Conservation (phyloP, 2,329 filamentous ascomycete genomes). For the Polychaeton citri region DNA sequence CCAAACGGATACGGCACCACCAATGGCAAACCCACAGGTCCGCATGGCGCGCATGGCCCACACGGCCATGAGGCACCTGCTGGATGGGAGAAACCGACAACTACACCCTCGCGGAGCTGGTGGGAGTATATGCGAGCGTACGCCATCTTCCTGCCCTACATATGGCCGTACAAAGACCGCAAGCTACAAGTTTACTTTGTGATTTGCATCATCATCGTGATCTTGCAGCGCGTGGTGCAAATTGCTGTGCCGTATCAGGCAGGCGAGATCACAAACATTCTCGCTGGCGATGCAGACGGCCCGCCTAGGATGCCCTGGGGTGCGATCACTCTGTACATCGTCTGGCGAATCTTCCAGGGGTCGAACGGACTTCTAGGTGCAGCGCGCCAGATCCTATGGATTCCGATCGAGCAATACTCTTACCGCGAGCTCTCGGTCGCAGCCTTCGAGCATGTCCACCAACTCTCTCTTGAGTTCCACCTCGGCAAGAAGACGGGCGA, state of each 20-base stretch:
- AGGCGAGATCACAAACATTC: slow-evolving; percentile 61
- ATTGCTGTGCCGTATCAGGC: slow-evolving; percentile 73
- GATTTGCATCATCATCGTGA: slow-evolving; percentile 66
- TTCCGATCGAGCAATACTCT: slow-evolving; percentile 92
- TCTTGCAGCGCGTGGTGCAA: slow-evolving; percentile 73
- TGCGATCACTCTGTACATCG: slow-evolving; percentile 61
- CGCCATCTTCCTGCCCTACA: slow-evolving; percentile 85
- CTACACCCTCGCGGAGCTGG: slow-evolving; percentile 79
- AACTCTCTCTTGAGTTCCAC: slow-evolving; percentile 89
- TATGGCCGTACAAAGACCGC: slow-evolving; percentile 78
- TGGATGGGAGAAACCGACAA: slow-evolving; percentile 80
- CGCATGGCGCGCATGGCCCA: slow-evolving; percentile 40
- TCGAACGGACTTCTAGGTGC: slow-evolving; percentile 78
- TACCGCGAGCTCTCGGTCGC: slow-evolving; percentile 89
- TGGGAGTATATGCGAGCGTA: slow-evolving; percentile 93
- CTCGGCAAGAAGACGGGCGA: slow-evolving; percentile 93
- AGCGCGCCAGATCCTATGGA: slow-evolving; percentile 74
- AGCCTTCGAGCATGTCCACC: slow-evolving; percentile 94
- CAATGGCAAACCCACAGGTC: slow-evolving; percentile 32
- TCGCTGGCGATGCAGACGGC: slow-evolving; percentile 44
- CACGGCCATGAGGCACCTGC: slow-evolving; percentile 33
- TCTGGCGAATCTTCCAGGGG: slow-evolving; percentile 72
- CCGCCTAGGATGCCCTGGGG: slow-evolving; percentile 51
- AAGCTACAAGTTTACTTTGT: slow-evolving; percentile 67
- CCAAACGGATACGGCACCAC: slow-evolving; percentile 37